phyloP scores from a whole-genome alignment of 2,329 filamentous ascomycete species.

The Colletotrichum theobromicola region DNA sequence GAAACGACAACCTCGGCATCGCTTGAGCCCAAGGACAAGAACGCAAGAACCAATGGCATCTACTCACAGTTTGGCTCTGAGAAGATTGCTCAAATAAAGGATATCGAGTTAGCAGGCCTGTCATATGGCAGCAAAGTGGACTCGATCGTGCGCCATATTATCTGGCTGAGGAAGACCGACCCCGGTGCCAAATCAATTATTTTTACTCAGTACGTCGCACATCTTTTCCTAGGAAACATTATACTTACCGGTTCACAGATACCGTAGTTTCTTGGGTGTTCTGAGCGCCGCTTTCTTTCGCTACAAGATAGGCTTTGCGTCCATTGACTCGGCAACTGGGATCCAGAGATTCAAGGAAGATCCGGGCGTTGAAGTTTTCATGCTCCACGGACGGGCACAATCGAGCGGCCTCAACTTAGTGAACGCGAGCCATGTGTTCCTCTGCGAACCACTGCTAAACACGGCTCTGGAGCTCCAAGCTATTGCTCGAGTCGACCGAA shows the following conservation, averaged over 20 bases:
- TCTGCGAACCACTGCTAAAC: constrained; percentile 93
- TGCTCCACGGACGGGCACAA: constrained; percentile 88
- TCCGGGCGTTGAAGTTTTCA: constrained; percentile 77
- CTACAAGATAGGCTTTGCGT: constrained; percentile 76
- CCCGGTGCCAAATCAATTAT: constrained; percentile 89
- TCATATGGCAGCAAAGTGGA: constrained; percentile 93
- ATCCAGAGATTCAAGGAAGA: constrained; percentile 80
- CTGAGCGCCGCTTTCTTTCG: constrained; percentile 71
- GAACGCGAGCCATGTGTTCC: constrained; percentile 91
- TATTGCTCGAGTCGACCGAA: constrained; percentile 92
- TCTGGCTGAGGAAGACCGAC: constrained; percentile 85
- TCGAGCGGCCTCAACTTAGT: constrained; percentile 90
- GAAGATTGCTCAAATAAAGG: constrained; percentile 80
- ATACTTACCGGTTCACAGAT: constrained; percentile 40
- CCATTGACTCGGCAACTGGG: constrained; percentile 72
- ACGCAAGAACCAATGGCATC: constrained; percentile 56
- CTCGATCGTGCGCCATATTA: constrained; percentile 77
- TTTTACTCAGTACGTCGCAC: constrained; percentile 74
- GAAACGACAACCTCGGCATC: constrained; percentile 23
- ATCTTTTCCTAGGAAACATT: not conserved
- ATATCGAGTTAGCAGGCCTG: constrained; percentile 73
- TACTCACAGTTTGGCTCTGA: constrained; percentile 78
- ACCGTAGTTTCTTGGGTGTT: constrained; percentile 79
- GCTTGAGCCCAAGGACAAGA: not conserved
- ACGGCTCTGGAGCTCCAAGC: constrained; percentile 93